phyloP scores from a whole-genome alignment of 2,329 filamentous ascomycete genomes.

The Pezicula carpinea region DNA sequence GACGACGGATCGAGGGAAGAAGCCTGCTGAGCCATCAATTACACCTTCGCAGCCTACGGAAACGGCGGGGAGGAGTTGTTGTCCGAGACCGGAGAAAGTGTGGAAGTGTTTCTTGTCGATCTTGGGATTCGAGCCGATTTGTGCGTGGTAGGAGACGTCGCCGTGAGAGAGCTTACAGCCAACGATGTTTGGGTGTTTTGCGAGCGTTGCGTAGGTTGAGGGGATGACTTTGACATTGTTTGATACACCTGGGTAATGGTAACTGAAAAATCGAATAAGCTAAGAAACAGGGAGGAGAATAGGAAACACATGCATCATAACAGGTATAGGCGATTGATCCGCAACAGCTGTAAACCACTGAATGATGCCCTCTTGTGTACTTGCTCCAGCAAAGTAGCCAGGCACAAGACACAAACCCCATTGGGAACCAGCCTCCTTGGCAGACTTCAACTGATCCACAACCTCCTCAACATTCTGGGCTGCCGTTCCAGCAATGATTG shows the following conservation, averaged over 20 bases:
- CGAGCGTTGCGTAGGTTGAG: conserved; percentile 50
- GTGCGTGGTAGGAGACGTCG: conserved; percentile 58
- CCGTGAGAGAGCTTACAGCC: conserved; percentile 67
- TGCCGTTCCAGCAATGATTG: conserved; percentile 55
- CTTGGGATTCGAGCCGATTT: conserved; percentile 53
- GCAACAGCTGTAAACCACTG: conserved; percentile 60
- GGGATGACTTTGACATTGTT: conserved; percentile 58
- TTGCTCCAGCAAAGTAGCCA: conserved; percentile 58
- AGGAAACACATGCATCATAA: conserved; percentile 45
- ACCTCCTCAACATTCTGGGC: conserved; percentile 53
- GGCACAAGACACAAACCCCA: conserved; percentile 61
- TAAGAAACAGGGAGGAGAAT: conserved; percentile 7
- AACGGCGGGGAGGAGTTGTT: conserved; percentile 59
- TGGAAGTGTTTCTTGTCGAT: conserved; percentile 56
- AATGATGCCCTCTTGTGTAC: conserved; percentile 52
- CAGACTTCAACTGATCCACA: conserved; percentile 43
- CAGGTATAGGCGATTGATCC: conserved; percentile 52
- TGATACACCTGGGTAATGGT: conserved; percentile 59
- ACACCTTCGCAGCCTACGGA: conserved; percentile 59
- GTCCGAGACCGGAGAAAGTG: conserved; percentile 60
- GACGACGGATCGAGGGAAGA: conserved; percentile 60
- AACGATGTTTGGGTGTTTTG: conserved; percentile 61
- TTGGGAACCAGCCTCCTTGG: conserved; percentile 52
- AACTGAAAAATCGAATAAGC: conserved; percentile 26
- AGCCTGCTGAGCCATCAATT: conserved; percentile 61